These are phyloP conservation scores for Cyphellophora attinorum DNA, from an alignment of 2,329 filamentous ascomycete species.

Conservation along the genomic window DNA sequence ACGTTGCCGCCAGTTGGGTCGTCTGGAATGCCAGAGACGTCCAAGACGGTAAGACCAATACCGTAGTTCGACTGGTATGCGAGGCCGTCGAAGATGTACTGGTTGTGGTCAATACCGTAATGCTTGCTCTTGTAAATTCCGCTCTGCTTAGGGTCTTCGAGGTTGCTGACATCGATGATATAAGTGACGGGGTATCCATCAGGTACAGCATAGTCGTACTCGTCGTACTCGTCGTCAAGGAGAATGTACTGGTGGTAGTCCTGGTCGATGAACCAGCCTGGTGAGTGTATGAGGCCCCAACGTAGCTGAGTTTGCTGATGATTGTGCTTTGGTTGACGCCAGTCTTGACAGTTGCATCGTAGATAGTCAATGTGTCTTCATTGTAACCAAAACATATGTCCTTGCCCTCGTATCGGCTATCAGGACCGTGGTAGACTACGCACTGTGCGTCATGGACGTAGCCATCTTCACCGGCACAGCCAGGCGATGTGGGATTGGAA, in stretches of 20 bases:
- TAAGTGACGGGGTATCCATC: constrained; percentile 41
- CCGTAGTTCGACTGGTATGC: constrained; percentile 44
- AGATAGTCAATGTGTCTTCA: constrained; percentile 23
- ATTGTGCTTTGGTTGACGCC: constrained; percentile 25
- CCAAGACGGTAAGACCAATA: constrained; percentile 33
- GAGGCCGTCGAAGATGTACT: constrained; percentile 37
- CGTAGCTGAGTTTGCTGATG: constrained; percentile 46
- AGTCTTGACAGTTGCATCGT: constrained; percentile 6
- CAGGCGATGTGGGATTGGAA: constrained; percentile 42
- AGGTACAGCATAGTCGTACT: constrained; percentile 28
- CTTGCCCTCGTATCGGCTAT: constrained; percentile 35
- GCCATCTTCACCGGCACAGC: constrained; percentile 45
- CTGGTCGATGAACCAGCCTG: constrained; percentile 44
- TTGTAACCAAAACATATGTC: constrained; percentile 51
- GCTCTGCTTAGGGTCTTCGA: constrained; percentile 34
- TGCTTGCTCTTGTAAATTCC: constrained; percentile 34
- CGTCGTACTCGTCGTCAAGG: constrained; percentile 41
- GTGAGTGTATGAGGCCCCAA: constrained; percentile 50
- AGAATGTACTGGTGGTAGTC: constrained; percentile 38
- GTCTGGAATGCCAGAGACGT: constrained; percentile 17
- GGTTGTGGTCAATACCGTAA: constrained; percentile 40
- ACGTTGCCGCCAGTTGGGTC: constrained; percentile 38
- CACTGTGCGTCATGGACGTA: constrained; percentile 56
- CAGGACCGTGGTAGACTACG: constrained; percentile 44
- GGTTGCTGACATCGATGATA: constrained; percentile 40